These are phyloP conservation scores for Suillus occidentalis DNA, from an alignment of 768 basidiomycete species.

Conservation along the genomic window DNA sequence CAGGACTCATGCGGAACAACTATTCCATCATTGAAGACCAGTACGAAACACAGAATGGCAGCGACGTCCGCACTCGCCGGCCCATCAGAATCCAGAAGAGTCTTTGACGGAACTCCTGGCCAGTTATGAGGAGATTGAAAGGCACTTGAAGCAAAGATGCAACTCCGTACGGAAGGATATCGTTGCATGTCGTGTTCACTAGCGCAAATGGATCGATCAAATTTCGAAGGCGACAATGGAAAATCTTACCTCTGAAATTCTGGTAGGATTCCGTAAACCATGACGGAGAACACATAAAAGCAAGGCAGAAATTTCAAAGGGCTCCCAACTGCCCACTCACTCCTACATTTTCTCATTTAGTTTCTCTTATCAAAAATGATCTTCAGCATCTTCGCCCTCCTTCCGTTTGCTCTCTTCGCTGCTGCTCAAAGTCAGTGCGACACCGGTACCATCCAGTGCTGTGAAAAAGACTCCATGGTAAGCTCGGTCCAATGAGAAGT, in stretches of 20 bases:
- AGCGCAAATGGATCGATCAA: not conserved
- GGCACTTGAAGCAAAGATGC: not conserved
- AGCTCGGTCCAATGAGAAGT: not conserved
- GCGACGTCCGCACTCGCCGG: not conserved
- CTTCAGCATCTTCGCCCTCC: not conserved
- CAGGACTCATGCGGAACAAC: not conserved
- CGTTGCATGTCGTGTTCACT: not conserved
- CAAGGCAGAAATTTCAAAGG: not conserved
- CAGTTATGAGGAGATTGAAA: not conserved
- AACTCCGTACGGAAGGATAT: not conserved
- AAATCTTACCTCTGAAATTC: not conserved
- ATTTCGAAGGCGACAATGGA: not conserved
- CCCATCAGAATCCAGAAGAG: not conserved
- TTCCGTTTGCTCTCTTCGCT: not conserved
- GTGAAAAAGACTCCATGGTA: not conserved
- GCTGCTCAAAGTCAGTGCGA: slow-evolving; percentile 3
- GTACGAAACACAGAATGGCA: not conserved
- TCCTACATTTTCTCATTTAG: not conserved
- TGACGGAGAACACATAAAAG: not conserved
- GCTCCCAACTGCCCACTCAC: not conserved
- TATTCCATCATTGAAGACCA: not conserved
- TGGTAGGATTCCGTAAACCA: not conserved
- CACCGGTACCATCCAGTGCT: not conserved
- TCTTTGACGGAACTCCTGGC: not conserved
- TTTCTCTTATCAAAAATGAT: not conserved